These are phyloP conservation scores for Sporothrix brunneoviolacea DNA, from an alignment of 2,329 filamentous ascomycete genomes.

Conservation along the genomic window DNA sequence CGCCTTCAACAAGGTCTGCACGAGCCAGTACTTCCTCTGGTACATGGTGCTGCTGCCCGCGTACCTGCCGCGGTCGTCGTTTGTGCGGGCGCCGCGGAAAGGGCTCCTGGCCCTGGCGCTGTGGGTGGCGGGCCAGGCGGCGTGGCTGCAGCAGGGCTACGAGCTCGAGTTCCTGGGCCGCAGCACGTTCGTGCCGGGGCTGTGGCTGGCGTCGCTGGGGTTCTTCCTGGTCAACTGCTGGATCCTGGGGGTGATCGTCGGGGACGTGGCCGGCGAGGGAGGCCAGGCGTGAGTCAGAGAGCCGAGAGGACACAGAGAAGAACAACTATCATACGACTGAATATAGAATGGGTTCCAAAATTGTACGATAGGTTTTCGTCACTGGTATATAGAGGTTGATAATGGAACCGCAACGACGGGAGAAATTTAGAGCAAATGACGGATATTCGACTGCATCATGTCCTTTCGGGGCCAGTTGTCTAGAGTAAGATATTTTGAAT, in stretches of 20 bases:
- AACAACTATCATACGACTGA: too few species aligned
- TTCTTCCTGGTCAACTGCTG: slow-evolving; percentile 87
- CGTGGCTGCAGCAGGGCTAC: slow-evolving; percentile 71
- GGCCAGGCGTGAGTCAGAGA: neutral
- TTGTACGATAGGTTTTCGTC: too few species aligned
- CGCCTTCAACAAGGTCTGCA: slow-evolving; percentile 98
- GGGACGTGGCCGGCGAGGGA: slow-evolving; percentile 42
- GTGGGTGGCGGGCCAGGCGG: slow-evolving; percentile 70
- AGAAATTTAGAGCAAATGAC: too few species aligned
- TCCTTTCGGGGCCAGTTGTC: too few species aligned
- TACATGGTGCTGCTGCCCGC: slow-evolving; percentile 91
- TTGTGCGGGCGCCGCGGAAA: slow-evolving; percentile 53
- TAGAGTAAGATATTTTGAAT: too few species aligned
- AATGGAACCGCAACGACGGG: too few species aligned
- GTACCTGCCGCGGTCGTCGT: slow-evolving; percentile 74
- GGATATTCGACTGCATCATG: too few species aligned
- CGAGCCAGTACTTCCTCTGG: slow-evolving; percentile 99
- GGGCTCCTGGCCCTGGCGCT: slow-evolving; percentile 60
- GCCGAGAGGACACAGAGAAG: neutral
- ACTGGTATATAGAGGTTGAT: too few species aligned
- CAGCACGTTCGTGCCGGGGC: slow-evolving; percentile 77
- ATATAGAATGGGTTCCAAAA: too few species aligned
- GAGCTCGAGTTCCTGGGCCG: slow-evolving; percentile 70
- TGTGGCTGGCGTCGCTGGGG: slow-evolving; percentile 66
- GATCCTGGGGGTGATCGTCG: slow-evolving; percentile 74